phyloP scores from a whole-genome alignment of 2,329 filamentous ascomycete species.

The Nothopassalora personata region DNA sequence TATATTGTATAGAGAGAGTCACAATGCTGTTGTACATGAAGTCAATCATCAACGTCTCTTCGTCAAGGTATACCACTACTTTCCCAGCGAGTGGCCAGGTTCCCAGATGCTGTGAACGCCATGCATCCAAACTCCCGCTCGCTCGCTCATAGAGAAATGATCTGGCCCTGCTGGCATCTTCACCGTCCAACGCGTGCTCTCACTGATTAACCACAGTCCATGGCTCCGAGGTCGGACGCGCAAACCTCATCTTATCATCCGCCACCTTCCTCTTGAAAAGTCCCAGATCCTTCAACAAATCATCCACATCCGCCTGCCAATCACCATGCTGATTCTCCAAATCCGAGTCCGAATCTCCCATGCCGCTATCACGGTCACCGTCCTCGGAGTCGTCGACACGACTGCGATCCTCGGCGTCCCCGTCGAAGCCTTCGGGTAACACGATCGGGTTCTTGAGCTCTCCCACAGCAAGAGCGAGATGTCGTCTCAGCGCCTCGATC shows the following conservation, averaged over 20 bases:
- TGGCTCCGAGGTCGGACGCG: constrained; percentile 9
- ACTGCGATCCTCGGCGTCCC: constrained; percentile 24
- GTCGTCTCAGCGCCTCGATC: constrained; percentile 81
- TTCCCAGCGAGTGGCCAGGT: neutral
- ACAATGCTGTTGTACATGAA: too few species aligned
- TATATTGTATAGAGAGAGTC: neutral
- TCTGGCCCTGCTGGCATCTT: neutral
- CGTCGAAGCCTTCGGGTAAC: constrained; percentile 37
- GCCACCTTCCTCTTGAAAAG: constrained; percentile 80
- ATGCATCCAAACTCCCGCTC: neutral
- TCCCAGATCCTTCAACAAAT: constrained; percentile 71
- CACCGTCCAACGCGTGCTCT: neutral
- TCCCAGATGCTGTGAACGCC: neutral
- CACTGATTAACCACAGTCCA: neutral
- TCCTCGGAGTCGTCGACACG: constrained; percentile 37
- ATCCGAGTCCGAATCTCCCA: constrained; percentile 43
- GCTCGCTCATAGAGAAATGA: neutral
- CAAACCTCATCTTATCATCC: constrained; percentile 68
- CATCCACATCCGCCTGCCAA: constrained; percentile 76
- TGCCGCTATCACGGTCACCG: constrained; percentile 57
- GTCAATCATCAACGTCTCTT: neutral
- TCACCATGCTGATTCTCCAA: constrained; percentile 43
- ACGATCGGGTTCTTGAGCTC: constrained; percentile 91
- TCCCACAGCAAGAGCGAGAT: constrained; percentile 78
- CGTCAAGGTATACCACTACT: neutral